Conservation (phyloP, 352 stramenopile genomes). For the Thalassiosira hispida region DNA sequence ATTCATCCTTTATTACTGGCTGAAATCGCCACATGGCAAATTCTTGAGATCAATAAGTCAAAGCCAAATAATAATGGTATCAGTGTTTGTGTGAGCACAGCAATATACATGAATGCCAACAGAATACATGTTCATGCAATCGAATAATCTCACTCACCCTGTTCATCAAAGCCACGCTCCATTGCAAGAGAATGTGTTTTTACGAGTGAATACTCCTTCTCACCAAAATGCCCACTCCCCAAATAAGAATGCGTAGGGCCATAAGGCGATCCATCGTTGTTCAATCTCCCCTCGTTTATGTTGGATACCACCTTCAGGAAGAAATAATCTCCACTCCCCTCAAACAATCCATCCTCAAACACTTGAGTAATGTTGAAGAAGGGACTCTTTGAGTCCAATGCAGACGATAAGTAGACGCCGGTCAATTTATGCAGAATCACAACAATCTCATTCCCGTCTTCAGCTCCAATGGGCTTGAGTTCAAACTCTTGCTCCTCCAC, state of each 20-base stretch:
- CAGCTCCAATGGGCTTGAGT: conserved; percentile 1
- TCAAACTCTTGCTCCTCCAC: conserved; percentile 33
- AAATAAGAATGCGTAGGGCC: conserved; percentile 14
- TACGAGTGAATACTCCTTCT: conserved; percentile 43
- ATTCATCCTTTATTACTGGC: conserved; percentile 6
- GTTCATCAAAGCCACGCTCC: not conserved
- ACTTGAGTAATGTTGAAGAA: conserved; percentile 36
- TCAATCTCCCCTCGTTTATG: conserved; percentile 1
- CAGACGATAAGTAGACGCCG: not conserved
- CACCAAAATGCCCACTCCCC: conserved; percentile 43
- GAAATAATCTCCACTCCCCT: conserved; percentile 39
- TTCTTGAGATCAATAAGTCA: conserved; percentile 5
- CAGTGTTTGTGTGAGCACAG: no score
- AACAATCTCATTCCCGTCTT: conserved; percentile 7
- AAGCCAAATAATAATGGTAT: no score
- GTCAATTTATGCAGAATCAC: conserved; percentile 33
- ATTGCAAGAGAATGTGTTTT: not conserved
- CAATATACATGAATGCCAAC: no score
- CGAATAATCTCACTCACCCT: no score
- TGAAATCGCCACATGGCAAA: conserved; percentile 54
- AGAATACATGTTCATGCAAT: no score
- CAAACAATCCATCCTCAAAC: conserved; percentile 43
- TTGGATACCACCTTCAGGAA: conserved; percentile 22
- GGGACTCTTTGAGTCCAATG: conserved; percentile 12
- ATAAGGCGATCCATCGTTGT: not conserved